Evolutionary conservation across 768 basidiomycete species (phyloP).

Genomic region (Exsudoporus frostii): DNA sequence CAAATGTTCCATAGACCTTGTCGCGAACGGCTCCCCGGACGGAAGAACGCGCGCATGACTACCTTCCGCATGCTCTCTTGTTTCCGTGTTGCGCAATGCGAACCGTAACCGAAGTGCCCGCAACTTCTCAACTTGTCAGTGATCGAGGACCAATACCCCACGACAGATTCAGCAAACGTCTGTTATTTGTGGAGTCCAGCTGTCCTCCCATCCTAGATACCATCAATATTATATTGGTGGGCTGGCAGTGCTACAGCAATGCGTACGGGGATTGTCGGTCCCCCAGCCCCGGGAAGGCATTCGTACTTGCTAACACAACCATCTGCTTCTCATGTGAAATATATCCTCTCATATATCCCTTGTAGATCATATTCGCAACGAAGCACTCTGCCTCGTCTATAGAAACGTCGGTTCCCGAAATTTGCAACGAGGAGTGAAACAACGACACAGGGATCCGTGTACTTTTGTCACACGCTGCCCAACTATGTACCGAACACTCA

Average conservation of each 20-base stretch:
- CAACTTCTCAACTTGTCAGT: neutral
- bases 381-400: constrained; percentile 89
- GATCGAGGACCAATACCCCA: neutral
- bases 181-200: neutral
- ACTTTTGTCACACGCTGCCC: constrained; percentile 70
- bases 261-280: constrained; percentile 56
- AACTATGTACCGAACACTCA: constrained; percentile 44
- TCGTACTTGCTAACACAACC: constrained; percentile 80
- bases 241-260: constrained; percentile 16
- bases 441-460: constrained; percentile 78
- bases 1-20: too few relatives aligned
- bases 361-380: constrained; percentile 93
- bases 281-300: constrained; percentile 75
- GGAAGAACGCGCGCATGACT: too few relatives aligned
- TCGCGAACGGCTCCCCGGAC: too few relatives aligned
- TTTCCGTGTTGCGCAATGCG: neutral
- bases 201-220: neutral
- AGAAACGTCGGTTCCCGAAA: constrained; percentile 69
- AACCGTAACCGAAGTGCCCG: neutral
- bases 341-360: constrained; percentile 90
- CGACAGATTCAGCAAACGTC: neutral
- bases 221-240: neutral
- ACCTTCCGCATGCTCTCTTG: too few relatives aligned
- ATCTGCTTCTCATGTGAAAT: constrained; percentile 95
- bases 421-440: constrained; percentile 72